Conservation (phyloP, 2,329 filamentous ascomycete genomes). For the Cytospora piceicola region DNA sequence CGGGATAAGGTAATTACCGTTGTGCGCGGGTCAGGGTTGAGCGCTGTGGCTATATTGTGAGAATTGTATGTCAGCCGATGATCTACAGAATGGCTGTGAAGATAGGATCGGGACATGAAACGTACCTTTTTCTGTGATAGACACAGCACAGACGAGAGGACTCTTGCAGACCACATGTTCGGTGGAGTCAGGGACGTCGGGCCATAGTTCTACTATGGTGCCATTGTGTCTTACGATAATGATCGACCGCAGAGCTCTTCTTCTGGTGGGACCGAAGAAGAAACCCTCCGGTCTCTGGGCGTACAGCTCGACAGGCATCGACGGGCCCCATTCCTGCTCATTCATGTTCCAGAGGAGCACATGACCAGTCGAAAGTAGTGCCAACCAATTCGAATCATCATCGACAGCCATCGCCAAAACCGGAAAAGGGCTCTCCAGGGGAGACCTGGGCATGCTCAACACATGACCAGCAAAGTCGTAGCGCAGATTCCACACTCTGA, state of each 20-base stretch:
- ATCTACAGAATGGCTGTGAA: not conserved
- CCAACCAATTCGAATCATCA: slow-evolving; percentile 66
- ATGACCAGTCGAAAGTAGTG: slow-evolving; percentile 62
- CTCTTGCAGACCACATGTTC: slow-evolving; percentile 57
- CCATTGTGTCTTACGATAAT: slow-evolving; percentile 69
- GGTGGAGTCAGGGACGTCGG: slow-evolving; percentile 47
- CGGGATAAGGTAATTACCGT: slow-evolving; percentile 55
- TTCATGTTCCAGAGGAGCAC: slow-evolving; percentile 67
- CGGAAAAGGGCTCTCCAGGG: slow-evolving; percentile 54
- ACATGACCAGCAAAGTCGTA: slow-evolving; percentile 48
- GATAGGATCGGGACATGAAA: slow-evolving; percentile 7
- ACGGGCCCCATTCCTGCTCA: slow-evolving; percentile 60
- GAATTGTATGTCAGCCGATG: not conserved
- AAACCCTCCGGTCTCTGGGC: slow-evolving; percentile 65
- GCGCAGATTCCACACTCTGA: slow-evolving; percentile 69
- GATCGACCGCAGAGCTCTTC: slow-evolving; percentile 49
- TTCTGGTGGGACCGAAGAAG: slow-evolving; percentile 58
- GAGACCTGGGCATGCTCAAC: slow-evolving; percentile 44
- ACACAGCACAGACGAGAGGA: slow-evolving; percentile 54
- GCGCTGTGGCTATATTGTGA: slow-evolving; percentile 29
- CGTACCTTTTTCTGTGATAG: slow-evolving; percentile 52
- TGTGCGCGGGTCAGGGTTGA: slow-evolving; percentile 34
- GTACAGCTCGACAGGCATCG: slow-evolving; percentile 57
- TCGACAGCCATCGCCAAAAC: slow-evolving; percentile 68
- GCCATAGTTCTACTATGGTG: slow-evolving; percentile 60